Evolutionary conservation across 129 eudicot species (phyloP).

Genomic region (Pseudognaphalium luteoalbum): DNA sequence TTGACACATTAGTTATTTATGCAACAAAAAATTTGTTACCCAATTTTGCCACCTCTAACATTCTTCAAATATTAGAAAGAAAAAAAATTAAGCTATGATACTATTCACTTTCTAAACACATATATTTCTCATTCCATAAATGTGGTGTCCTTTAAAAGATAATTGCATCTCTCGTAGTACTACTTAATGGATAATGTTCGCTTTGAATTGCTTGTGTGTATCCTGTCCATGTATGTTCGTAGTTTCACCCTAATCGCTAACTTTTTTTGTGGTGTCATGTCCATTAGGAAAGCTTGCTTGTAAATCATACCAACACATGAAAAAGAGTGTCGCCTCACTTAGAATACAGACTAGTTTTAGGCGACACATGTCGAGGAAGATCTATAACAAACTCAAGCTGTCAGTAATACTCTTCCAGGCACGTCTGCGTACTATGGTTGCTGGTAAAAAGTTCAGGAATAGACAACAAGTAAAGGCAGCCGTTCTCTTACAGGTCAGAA

Average conservation of each 20-base stretch:
- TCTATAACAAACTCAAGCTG: conserved; percentile 46
- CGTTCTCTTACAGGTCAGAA: conserved; percentile 57
- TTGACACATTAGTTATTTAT: background rate
- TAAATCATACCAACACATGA: conserved; percentile 48
- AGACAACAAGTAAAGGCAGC: conserved; percentile 72
- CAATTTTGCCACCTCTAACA: background rate
- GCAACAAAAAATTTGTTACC: background rate
- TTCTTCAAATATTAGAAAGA: background rate
- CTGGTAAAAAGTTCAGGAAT: conserved; percentile 57
- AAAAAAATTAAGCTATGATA: conserved; percentile 4
- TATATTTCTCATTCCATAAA: conserved; percentile 1
- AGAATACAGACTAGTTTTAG: conserved; percentile 61
- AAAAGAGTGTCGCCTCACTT: conserved; percentile 56
- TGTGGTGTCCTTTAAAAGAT: background rate
- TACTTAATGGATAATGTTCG: conserved; percentile 16
- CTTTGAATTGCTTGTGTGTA: conserved; percentile 4
- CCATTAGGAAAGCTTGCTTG: conserved; percentile 61
- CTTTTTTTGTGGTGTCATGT: conserved; percentile 17
- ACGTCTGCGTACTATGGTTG: conserved; percentile 71
- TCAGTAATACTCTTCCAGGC: conserved; percentile 68
- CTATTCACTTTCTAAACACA: conserved; percentile 6
- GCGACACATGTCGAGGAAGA: conserved; percentile 48
- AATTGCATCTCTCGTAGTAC: conserved; percentile 12
- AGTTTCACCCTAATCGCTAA: conserved; percentile 11
- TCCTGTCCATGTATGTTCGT: conserved; percentile 8